These are phyloP conservation scores for Podospora bellae-mahoneyi DNA, from an alignment of 495 filamentous ascomycete genomes.

Conservation along the genomic window DNA sequence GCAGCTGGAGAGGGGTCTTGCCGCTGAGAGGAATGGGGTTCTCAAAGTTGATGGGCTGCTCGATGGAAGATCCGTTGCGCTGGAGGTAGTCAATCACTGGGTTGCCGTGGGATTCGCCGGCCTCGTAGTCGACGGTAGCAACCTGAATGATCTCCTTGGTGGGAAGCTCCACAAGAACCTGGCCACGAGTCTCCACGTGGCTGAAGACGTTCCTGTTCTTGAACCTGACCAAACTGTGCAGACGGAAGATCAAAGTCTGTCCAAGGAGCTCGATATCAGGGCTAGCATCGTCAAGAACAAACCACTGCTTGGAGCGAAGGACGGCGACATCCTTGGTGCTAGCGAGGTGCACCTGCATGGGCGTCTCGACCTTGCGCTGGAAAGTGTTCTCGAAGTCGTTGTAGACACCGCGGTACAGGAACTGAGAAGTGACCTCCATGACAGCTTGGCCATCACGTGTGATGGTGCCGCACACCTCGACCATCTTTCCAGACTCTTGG, in stretches of 20 bases:
- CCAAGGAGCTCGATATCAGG: constrained; percentile 81
- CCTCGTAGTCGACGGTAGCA: constrained; percentile 89
- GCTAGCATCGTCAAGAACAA: constrained; percentile 64
- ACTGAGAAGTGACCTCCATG: constrained; percentile 98
- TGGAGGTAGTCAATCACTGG: constrained; percentile 95
- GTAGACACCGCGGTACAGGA: constrained; percentile 91
- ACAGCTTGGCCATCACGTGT: constrained; percentile 79
- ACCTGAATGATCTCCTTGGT: constrained; percentile 97
- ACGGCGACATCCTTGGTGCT: constrained; percentile 90
- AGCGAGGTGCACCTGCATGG: constrained; percentile 86
- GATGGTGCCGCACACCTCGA: constrained; percentile 96
- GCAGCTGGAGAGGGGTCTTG: constrained; percentile 79
- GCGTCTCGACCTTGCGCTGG: constrained; percentile 92
- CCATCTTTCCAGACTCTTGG: constrained; percentile 98
- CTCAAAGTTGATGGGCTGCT: constrained; percentile 96
- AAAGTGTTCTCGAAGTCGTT: constrained; percentile 96
- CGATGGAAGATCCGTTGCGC: constrained; percentile 86
- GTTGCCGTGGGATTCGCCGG: constrained; percentile 86
- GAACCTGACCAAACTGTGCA: constrained; percentile 85
- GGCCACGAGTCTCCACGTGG: constrained; percentile 85
- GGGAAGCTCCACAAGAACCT: constrained; percentile 91
- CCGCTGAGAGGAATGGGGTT: constrained; percentile 94
- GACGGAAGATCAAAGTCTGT: constrained; percentile 93
- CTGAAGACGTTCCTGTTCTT: constrained; percentile 94
- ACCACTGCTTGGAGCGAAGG: constrained; percentile 95